Conservation (phyloP, 192 early-diverging fungal genomes). For the Anaeromyces robustus region DNA sequence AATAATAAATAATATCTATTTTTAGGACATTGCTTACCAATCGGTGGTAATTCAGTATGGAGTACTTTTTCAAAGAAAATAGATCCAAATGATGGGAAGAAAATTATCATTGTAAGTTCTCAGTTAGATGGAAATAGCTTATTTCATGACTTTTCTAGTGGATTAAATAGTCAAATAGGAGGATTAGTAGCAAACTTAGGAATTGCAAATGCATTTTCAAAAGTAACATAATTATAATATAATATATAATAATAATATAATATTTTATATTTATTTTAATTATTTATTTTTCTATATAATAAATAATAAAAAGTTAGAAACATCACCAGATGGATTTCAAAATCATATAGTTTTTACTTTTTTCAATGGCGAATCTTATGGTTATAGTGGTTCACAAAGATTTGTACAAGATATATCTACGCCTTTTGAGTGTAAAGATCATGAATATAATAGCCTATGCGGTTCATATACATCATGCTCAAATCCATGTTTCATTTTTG, state of each 20-base stretch:
- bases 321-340: conserved; percentile 17
- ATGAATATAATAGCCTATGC: conserved; percentile 1
- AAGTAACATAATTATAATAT: conserved; percentile 17
- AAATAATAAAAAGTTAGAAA: conserved; percentile 16
- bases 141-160: conserved; percentile 44
- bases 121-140: conserved; percentile 45
- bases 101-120: conserved; percentile 49
- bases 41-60: conserved; percentile 53
- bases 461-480: conserved; percentile 29
- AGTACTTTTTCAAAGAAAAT: conserved; percentile 41
- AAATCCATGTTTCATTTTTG: conserved; percentile 38
- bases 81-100: conserved; percentile 30
- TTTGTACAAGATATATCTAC: conserved; percentile 55
- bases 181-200: conserved; percentile 47
- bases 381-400: conserved; percentile 58
- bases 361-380: conserved; percentile 59
- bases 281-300: neutral
- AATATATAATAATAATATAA: neutral
- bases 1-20: too few species aligned
- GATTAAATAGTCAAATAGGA: conserved; percentile 32
- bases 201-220: conserved; percentile 49
- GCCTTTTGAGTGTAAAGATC: conserved; percentile 33
- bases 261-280: neutral
- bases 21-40: conserved; percentile 49
- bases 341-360: conserved; percentile 62